These are phyloP conservation scores for Leccinum uliginosum DNA, from an alignment of 768 basidiomycete species.

Conservation along the genomic window DNA sequence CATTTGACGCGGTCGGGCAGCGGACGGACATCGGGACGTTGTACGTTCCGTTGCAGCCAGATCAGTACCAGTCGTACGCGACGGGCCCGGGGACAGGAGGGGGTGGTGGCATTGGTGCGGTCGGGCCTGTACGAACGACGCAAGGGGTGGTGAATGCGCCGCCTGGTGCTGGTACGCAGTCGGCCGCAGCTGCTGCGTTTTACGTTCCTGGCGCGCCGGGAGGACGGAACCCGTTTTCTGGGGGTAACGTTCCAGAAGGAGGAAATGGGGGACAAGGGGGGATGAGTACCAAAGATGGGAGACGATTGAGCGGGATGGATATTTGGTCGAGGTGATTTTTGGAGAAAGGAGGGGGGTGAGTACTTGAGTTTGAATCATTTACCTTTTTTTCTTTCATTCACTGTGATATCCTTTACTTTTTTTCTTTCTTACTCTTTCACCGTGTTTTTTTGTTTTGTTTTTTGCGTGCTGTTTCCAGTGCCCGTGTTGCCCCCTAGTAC, in stretches of 20 bases:
- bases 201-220: constrained; percentile 60
- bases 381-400: not conserved
- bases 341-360: not conserved
- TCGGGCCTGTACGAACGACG: constrained; percentile 29
- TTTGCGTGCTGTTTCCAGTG: not conserved
- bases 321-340: constrained; percentile 64
- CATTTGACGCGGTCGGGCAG: constrained; percentile 61
- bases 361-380: not conserved
- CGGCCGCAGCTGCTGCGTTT: constrained; percentile 49
- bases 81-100: constrained; percentile 18
- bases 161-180: constrained; percentile 6
- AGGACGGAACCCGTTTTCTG: constrained; percentile 38
- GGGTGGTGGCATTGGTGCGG: constrained; percentile 26
- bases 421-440: not conserved
- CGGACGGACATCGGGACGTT: constrained; percentile 63
- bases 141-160: constrained; percentile 41
- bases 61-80: constrained; percentile 62
- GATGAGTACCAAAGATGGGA: constrained; percentile 47
- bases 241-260: constrained; percentile 29
- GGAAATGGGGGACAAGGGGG: constrained; percentile 31
- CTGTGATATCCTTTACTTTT: not conserved
- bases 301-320: constrained; percentile 66
- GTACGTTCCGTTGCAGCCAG: constrained; percentile 82
- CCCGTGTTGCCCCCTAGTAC: not conserved
- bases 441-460: not conserved